A percentile compares a stretch with the other conserved stretches of the same genome.
Conservation (phyloP, 2,329 filamentous ascomycete genomes). For the Aspergillus tubingensis region DNA sequence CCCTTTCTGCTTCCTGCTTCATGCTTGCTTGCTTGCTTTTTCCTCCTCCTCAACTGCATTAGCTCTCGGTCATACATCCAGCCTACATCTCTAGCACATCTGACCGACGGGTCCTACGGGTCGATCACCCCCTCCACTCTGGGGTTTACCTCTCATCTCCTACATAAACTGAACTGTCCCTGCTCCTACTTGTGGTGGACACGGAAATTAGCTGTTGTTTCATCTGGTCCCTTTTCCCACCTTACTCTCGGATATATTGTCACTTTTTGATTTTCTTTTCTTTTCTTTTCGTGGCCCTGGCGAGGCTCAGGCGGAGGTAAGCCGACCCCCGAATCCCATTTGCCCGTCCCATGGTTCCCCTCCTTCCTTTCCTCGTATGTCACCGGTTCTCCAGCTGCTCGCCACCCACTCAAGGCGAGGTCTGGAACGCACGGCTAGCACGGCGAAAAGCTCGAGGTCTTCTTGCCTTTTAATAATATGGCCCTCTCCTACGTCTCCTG, state of each 20-base stretch:
- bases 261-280: neutral
- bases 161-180: neutral
- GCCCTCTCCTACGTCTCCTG: neutral
- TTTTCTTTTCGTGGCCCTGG: neutral
- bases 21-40: neutral
- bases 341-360: conserved; percentile 11
- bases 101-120: neutral
- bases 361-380: neutral
- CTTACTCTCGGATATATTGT: neutral
- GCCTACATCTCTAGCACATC: neutral
- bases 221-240: neutral
- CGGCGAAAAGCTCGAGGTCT: conserved; percentile 1
- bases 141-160: neutral
- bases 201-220: neutral
- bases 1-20: neutral
- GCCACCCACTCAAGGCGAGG: neutral
- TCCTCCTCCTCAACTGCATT: neutral
- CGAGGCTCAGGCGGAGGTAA: conserved; percentile 1
- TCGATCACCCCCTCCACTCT: neutral
- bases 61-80: neutral
- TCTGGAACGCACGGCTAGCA: conserved; percentile 8
- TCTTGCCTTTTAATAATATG: conserved; percentile 1
- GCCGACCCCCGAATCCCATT: neutral
- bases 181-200: neutral
- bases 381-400: neutral